Base-by-base conservation (phyloP, 2,329 filamentous ascomycete genomes). In the Huntiella omanensis region DNA sequence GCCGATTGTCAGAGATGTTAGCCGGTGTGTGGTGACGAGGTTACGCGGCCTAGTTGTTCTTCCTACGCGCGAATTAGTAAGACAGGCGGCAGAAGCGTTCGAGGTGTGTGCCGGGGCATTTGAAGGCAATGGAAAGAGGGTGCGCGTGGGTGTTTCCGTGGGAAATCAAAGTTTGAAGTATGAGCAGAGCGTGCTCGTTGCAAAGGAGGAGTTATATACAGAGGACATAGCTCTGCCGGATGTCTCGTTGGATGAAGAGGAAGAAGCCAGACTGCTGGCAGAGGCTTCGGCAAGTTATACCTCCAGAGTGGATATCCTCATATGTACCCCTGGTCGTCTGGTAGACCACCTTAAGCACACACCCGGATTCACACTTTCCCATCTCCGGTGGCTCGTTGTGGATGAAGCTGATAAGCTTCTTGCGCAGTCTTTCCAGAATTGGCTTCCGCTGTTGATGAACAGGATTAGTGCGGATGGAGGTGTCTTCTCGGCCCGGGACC, bases 351-450 rank as follows among this genome's bases (percentile, higher is more conserved):
- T 95, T 43, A 79, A 80, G 52, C 77, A 79, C 50, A 96, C 88
- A 0, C 74, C 75, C 3, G 86, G 85, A 0, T 95, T 96, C 58
- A 74, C 70, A 0, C 67, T 96, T 16, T 73, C 81, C 48, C 71
- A 82, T 57, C 67, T 95, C 4, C 75, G 83, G 50, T 96, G 87
- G 86, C 68, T 96, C 0, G 75, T 95, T 2, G 81, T 95, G 40
- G 88, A 96, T 55, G 88, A 96, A 62, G 91, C 88, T 8, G 88
- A 96, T 60, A 85, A 28, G 8, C 22, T 96, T 10, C 71, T 96
- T 4, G 81, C 87, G 38, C 84, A 96, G 59, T 87, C 82, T 56
- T 95, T 91, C 60, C 87, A 95, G 58, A 82, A 88, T 55, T 95
- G 87, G 87, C 67, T 92, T 3, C 74, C 77, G 36, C 64, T 79